phyloP scores from a whole-genome alignment of 768 basidiomycete genomes.

The Panaeolus papilionaceus region DNA sequence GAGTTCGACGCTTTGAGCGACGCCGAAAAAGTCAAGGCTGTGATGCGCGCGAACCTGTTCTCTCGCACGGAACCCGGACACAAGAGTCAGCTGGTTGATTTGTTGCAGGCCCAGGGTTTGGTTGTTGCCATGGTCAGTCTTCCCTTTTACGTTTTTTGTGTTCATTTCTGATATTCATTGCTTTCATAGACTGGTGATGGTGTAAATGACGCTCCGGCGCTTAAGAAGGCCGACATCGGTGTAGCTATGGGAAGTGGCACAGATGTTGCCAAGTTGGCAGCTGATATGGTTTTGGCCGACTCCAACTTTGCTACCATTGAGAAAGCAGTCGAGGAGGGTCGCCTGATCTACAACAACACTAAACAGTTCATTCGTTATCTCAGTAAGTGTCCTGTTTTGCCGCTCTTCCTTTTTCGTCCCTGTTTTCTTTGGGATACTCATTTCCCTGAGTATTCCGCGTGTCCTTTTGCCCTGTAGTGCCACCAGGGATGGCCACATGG shows the following conservation, averaged over 20 bases:
- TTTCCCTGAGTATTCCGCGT: constrained; percentile 10
- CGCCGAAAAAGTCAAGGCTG: constrained; percentile 85
- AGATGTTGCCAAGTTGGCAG: constrained; percentile 96
- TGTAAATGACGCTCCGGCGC: constrained; percentile 96
- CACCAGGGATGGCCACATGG: constrained; percentile 11
- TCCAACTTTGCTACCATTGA: constrained; percentile 99
- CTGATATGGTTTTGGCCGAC: constrained; percentile 97
- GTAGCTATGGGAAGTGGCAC: constrained; percentile 99
- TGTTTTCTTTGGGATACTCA: constrained; percentile 14
- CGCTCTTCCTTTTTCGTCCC: background rate
- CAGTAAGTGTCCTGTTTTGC: constrained; percentile 55
- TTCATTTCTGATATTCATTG: background rate
- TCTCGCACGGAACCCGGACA: constrained; percentile 94
- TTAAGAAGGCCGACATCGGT: constrained; percentile 98
- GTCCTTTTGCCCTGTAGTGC: constrained; percentile 11
- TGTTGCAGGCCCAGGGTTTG: constrained; percentile 88
- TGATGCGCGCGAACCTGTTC: constrained; percentile 89
- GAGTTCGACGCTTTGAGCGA: constrained; percentile 85
- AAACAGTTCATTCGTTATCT: constrained; percentile 99
- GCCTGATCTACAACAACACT: constrained; percentile 98
- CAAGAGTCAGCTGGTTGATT: constrained; percentile 93
- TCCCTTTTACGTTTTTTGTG: constrained; percentile 6
- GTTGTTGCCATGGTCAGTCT: constrained; percentile 90
- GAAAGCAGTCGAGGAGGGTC: constrained; percentile 94
- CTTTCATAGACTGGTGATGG: constrained; percentile 85